Conservation (phyloP, 805 yeast genomes). For the Pichia eremophila region DNA sequence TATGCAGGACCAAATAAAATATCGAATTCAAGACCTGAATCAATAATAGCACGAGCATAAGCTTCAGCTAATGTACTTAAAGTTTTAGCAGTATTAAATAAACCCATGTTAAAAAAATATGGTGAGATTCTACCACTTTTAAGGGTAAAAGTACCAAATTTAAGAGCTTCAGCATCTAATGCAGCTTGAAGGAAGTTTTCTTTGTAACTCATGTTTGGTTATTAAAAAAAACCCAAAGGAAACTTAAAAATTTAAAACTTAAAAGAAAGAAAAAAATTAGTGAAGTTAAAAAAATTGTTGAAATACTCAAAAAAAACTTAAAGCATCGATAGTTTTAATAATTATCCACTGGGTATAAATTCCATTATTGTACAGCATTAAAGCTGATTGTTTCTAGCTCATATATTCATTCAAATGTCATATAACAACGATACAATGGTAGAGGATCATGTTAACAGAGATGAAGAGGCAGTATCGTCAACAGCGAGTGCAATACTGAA, state of each 20-base stretch:
- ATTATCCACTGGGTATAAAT: too few species aligned
- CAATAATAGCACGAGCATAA: constrained; percentile 81
- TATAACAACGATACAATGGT: not conserved
- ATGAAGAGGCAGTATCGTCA: not conserved
- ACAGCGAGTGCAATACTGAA: constrained; percentile 10
- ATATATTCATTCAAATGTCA: not conserved
- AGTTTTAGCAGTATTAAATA: constrained; percentile 71
- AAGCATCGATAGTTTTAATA: too few species aligned
- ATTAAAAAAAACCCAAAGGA: not conserved
- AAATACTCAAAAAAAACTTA: not conserved
- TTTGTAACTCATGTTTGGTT: constrained; percentile 14
- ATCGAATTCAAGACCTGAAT: constrained; percentile 76
- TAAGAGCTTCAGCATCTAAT: constrained; percentile 68
- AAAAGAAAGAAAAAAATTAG: too few species aligned
- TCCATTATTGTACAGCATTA: too few species aligned
- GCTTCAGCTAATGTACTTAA: constrained; percentile 77
- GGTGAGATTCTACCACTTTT: constrained; percentile 94
- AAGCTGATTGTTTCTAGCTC: too few species aligned
- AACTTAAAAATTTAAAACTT: not conserved
- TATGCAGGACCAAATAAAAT: constrained; percentile 95
- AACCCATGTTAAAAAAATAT: constrained; percentile 90
- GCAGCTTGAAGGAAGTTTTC: constrained; percentile 67
- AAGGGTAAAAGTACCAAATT: constrained; percentile 81
- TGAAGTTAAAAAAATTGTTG: too few species aligned
- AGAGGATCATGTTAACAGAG: not conserved